Base-by-base conservation (phyloP, 306 rosid species). In the Begonia peltatifolia region DNA sequence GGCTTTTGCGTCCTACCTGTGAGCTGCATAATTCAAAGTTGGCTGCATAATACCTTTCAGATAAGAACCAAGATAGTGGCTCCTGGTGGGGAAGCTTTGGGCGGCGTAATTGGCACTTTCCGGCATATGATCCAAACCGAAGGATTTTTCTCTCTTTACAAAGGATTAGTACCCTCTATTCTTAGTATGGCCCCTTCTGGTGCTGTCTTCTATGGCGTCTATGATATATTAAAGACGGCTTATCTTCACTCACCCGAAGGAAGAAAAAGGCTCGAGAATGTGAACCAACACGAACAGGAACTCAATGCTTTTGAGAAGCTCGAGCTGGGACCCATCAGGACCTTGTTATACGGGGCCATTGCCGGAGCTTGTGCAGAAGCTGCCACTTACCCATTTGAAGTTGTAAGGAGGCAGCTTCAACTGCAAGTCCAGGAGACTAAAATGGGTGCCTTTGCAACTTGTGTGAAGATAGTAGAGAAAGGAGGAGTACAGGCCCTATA, bases 351-450 rank as follows among this genome's bases (percentile, higher is more conserved):
- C 63, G 95, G 99, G 65, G 99, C 95, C 63, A 68, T 90, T 65
- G 66, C 97, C 17, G 95, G 99, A 65, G 99, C 99, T 57, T 90
- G 95, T 63, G 95, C 94, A 57, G 99, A 90, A 78, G 92, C 86
- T 54, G 84, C 80, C 30, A 90, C 99, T 2, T 90, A 90, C 66
- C 95, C 99, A 1, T 90, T 86, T 74, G 95, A 90, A 73, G 95
- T 90, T 67, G 76, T 90, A 57, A 83, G 95, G 70, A 83, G 92
- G 62, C 74, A 68, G 60, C 99, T 90, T 66, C 99, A 90, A 71
- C 58, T 90, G 79, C 99, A 90, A 77, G 85, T 64, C 60, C 93
- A 75, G 73, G 71, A 85, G 47, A 64, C 93, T 13, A 81, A 65
- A 77, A 66, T 86, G 83, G 82, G 93, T 71, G 62, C 99, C 54